Percentiles rank a stretch among this genome's conserved stretches.
Evolutionary conservation across 441 rosid species (phyloP).

Genomic region (Populus hybrid): DNA sequence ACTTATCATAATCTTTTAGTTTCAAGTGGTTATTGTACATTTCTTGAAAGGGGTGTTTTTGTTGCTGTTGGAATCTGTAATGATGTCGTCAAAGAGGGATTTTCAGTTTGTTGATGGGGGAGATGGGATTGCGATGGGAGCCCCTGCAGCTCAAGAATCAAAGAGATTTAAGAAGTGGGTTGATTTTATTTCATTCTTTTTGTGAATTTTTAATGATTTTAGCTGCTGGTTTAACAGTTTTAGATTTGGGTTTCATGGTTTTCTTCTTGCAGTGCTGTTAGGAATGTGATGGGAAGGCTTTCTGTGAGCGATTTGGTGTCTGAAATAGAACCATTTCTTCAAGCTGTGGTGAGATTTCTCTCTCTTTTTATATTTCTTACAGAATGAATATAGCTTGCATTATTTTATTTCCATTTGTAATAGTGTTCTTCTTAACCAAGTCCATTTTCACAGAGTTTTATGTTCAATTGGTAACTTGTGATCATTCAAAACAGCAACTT

Average conservation of each 20-base stretch:
- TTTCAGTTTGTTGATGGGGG: constrained; percentile 5
- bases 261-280: constrained; percentile 34
- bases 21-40: not conserved
- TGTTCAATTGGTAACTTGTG: not conserved
- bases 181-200: not conserved
- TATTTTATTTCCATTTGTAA: not conserved
- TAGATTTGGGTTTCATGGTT: not conserved
- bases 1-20: not conserved
- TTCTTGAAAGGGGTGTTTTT: not conserved
- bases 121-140: constrained; percentile 19
- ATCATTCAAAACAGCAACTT: not conserved
- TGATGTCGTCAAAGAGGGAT: constrained; percentile 39
- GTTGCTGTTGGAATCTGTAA: not conserved
- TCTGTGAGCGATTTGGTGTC: constrained; percentile 27
- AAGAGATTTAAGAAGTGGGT: constrained; percentile 51
- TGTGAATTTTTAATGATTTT: not conserved
- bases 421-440: not conserved
- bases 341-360: constrained; percentile 39
- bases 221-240: not conserved
- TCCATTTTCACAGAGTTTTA: not conserved
- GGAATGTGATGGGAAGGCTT: constrained; percentile 38
- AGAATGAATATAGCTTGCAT: not conserved
- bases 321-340: constrained; percentile 44
- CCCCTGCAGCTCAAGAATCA: constrained; percentile 18
- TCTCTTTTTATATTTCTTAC: not conserved